These are phyloP conservation scores for Emydomyces testavorans DNA, from an alignment of 2,329 filamentous ascomycete species.

Conservation along the genomic window DNA sequence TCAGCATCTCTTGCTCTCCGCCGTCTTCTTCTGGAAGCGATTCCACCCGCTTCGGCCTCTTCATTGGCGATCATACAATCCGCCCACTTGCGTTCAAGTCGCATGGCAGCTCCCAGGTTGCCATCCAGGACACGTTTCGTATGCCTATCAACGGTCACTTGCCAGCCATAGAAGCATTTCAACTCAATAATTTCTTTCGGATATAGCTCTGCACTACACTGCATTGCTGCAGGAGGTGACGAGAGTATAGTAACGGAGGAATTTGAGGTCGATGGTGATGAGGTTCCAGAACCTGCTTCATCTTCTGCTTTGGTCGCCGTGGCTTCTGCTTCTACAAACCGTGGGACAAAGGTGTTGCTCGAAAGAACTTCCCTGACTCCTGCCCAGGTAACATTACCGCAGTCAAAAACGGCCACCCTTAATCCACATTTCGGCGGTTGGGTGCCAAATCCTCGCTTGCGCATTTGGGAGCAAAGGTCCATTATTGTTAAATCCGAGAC, in stretches of 20 bases:
- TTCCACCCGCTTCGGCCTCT: constrained; percentile 55
- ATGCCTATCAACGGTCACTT: constrained; percentile 89
- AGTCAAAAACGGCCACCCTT: constrained; percentile 77
- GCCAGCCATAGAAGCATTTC: constrained; percentile 92
- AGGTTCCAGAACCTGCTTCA: neutral
- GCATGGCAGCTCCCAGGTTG: constrained; percentile 59
- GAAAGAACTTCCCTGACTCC: constrained; percentile 78
- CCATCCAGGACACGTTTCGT: constrained; percentile 71
- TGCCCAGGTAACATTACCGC: constrained; percentile 82
- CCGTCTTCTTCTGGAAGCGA: constrained; percentile 57
- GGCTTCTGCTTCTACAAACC: constrained; percentile 21
- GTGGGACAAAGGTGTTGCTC: constrained; percentile 63
- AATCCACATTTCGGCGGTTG: constrained; percentile 51
- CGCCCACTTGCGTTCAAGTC: constrained; percentile 84
- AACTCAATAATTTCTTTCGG: constrained; percentile 70
- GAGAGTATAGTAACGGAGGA: constrained; percentile 4
- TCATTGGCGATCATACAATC: constrained; percentile 89
- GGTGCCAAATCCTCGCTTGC: constrained; percentile 48
- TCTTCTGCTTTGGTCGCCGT: constrained; percentile 11
- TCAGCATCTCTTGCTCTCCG: constrained; percentile 72
- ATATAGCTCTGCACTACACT: constrained; percentile 40
- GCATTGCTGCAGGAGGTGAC: constrained; percentile 17
- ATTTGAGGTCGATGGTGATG: constrained; percentile 5
- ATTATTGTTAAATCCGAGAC: constrained; percentile 75
- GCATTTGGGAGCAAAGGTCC: constrained; percentile 73